phyloP scores from a whole-genome alignment of 345 rosid species.

The Jatropha curcas region DNA sequence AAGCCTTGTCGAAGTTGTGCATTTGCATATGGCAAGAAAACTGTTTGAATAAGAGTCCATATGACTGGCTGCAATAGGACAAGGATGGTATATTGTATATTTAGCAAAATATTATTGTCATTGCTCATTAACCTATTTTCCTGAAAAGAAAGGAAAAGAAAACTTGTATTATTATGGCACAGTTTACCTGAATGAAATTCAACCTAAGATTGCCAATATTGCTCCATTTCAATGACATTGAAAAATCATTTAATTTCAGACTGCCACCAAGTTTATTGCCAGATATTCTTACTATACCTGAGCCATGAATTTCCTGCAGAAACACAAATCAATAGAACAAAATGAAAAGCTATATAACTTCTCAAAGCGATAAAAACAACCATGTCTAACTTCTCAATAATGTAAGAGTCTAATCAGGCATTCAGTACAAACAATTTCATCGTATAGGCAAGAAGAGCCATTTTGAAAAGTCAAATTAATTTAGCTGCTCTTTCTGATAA shows the following conservation, averaged over 20 bases:
- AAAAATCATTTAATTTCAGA: conserved; percentile 63
- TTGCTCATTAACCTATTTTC: not conserved
- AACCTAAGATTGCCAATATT: conserved; percentile 76
- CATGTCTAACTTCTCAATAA: not conserved
- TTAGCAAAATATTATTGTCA: not conserved
- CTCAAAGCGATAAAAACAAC: not conserved
- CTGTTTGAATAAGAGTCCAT: conserved; percentile 85
- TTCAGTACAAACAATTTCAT: not conserved
- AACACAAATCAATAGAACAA: conserved; percentile 2
- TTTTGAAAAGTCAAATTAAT: not conserved
- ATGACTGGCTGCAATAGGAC: conserved; percentile 78
- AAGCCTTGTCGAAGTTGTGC: conserved; percentile 72
- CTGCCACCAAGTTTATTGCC: conserved; percentile 87
- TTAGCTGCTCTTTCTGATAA: not conserved
- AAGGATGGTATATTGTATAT: not conserved
- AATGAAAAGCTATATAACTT: not conserved
- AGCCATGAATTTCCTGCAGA: conserved; percentile 61
- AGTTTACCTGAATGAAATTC: conserved; percentile 72
- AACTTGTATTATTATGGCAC: not conserved
- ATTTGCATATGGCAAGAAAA: conserved; percentile 75
- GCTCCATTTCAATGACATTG: conserved; percentile 90
- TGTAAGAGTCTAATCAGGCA: not conserved
- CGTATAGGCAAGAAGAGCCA: not conserved
- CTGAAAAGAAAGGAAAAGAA: not conserved
- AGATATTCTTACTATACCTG: conserved; percentile 64